Base-by-base conservation (phyloP, 352 stramenopile species). In the Pythium angustatum region DNA sequence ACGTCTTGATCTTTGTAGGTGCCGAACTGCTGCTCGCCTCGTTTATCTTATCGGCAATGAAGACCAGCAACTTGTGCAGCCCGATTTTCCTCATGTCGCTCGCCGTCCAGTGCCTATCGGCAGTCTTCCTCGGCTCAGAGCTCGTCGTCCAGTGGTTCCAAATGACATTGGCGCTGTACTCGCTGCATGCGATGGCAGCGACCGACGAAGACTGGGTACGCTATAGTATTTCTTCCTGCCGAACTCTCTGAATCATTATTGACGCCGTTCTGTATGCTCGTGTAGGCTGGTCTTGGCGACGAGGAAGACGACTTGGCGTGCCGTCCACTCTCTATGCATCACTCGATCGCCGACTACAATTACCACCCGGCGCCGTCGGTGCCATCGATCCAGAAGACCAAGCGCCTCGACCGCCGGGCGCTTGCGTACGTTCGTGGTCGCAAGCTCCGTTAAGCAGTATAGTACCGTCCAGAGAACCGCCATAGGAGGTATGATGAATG, bases 91-190 rank as follows among this genome's bases (percentile, higher is more conserved):
- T 96, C 40, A 56, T 94, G 15, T 96, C 87, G 5, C 62, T 96
- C 26, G 85, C 87, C 8, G 79, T 66, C 19, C 49, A 94, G 80
- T 93, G 83, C 30, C 53, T 95, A 5, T 87, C 88, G 38, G 83
- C 85, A 11, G 83, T 95, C 9, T 95, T 93, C 66, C 60, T 95
- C 2, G 87, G 87, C 8, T 91, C 87, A 1, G 83, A 93, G 55
- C 68, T 93, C 26, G 56, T 95, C 12, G 85, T 96, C 14, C 87
- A 96, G 61, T 96, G 87, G 87, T 75, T 91, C 24, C 87, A 96
- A 31, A 73, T 93, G 50, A 77, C 85, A 1, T 45, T 96, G 17
- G 87, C 87, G n/a, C 76, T 96, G 2, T 94, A 93, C 62, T 94
- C 87, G 8, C 56, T 96, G 15, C 81, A 96, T 58, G 68, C 81